These are phyloP conservation scores for Phytophthora uliginosa DNA, from an alignment of 352 stramenopile genomes.

Conservation along the genomic window DNA sequence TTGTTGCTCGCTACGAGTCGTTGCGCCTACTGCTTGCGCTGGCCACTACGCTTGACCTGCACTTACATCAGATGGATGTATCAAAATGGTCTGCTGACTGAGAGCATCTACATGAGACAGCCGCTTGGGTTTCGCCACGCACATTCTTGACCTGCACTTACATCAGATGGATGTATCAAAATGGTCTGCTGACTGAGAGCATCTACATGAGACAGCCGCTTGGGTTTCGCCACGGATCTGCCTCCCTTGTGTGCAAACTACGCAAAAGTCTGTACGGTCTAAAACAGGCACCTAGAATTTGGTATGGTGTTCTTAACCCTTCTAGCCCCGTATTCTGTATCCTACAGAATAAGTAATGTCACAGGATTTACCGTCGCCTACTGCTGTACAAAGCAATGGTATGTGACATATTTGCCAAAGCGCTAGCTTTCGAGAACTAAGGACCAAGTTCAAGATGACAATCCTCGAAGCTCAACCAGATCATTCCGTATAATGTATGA, in stretches of 20 bases:
- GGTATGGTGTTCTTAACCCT: conserved; percentile 18
- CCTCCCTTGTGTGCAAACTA: conserved; percentile 9
- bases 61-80: background rate
- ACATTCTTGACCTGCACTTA: too few species aligned
- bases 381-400: too few species aligned
- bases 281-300: conserved; percentile 15
- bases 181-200: conserved; percentile 6
- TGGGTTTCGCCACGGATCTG: conserved; percentile 1
- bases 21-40: conserved; percentile 3
- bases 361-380: too few species aligned
- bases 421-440: too few species aligned
- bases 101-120: conserved; percentile 18
- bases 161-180: conserved; percentile 9
- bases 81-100: conserved; percentile 14
- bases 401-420: too few species aligned
- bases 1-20: conserved; percentile 11
- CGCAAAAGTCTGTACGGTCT: conserved; percentile 20
- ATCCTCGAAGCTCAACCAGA: too few species aligned
- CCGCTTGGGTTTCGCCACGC: conserved; percentile 12
- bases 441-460: too few species aligned
- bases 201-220: conserved; percentile 23
- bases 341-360: too few species aligned
- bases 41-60: background rate
- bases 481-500: too few species aligned
- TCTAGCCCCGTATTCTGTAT: too few species aligned